Evolutionary conservation across 2,329 filamentous ascomycete genomes (phyloP), one percentile per base, ranked within the genome.

Genomic region (Penicillium brasilianum): DNA sequence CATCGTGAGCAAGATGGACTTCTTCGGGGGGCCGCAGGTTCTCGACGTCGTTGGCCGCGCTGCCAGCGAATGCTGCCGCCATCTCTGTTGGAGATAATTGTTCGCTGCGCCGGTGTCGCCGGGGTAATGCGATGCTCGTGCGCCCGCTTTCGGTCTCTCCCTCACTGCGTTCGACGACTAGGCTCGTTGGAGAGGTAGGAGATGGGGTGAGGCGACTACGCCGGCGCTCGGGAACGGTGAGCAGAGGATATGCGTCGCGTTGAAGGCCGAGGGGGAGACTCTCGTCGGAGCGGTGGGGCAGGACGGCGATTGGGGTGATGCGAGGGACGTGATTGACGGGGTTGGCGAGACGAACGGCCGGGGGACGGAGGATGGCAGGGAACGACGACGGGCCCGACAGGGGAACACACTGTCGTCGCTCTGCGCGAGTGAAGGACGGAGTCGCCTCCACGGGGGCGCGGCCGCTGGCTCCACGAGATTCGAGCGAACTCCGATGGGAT

Each of bases 241-340:
- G 77, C 48, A 88, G 78, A 32, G 85, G 84, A 63, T 83, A 83
- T 61, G 80, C 82, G 78, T 84, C 82, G 61, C 81, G 78, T 58
- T 76, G 72, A 60, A 71, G 61, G 46, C 71, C 71, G 54, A 74
- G 66, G 13, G 71, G 71, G 44, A 74, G 72, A 65, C 70, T 74
- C 60, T 77, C 75, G 70, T 74, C 69, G 7, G 72, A 75, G 58
- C 49, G 46, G 44, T 63, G 67, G 39, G 76, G 74, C 30, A 76
- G 72, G 56, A 83, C 67, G 20, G 77, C 77, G 39, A 84, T 74
- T 58, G 82, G 81, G 51, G 82, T 83, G 34, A 78, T 76, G 60
- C 84, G 83, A 43, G 85, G 86, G 51, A 86, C 84, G 75, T 85
- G 82, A 71, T 88, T 88, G 69, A 86, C 80, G 39, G 86, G 86